These are phyloP conservation scores for Lichina pygmaea DNA, from an alignment of 495 filamentous ascomycete genomes.

Conservation along the genomic window DNA sequence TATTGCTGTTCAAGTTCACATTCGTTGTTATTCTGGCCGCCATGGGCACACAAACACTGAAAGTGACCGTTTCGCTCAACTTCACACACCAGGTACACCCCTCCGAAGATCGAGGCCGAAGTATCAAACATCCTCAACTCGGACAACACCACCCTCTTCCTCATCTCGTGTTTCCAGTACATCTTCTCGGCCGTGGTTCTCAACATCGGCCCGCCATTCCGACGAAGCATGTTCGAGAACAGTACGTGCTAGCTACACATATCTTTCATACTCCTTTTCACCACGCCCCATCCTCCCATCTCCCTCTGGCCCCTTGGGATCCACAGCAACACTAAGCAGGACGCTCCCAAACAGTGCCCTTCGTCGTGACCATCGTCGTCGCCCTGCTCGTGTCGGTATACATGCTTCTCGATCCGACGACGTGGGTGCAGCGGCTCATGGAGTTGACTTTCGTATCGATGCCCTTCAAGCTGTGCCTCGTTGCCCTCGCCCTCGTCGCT, in stretches of 20 bases:
- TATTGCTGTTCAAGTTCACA: not conserved
- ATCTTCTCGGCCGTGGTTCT: conserved; percentile 68
- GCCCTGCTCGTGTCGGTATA: conserved; percentile 38
- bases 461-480: conserved; percentile 41
- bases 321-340: not conserved
- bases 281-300: not conserved
- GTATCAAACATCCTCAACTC: conserved; percentile 72
- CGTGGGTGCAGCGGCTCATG: conserved; percentile 48
- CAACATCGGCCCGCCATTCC: conserved; percentile 70
- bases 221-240: conserved; percentile 56
- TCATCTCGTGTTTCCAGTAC: conserved; percentile 84
- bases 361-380: conserved; percentile 47
- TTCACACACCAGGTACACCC: conserved; percentile 32
- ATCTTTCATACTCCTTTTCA: not conserved
- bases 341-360: conserved; percentile 29
- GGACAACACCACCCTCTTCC: conserved; percentile 72
- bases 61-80: not conserved
- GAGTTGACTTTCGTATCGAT: conserved; percentile 50
- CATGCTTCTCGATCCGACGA: conserved; percentile 48
- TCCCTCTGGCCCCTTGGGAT: not conserved
- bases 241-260: conserved; percentile 19
- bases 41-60: not conserved
- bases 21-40: not conserved
- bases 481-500: conserved; percentile 37
- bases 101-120: conserved; percentile 44